Base-by-base conservation (phyloP, 495 filamentous ascomycete genomes). In the Poronia punctata region DNA sequence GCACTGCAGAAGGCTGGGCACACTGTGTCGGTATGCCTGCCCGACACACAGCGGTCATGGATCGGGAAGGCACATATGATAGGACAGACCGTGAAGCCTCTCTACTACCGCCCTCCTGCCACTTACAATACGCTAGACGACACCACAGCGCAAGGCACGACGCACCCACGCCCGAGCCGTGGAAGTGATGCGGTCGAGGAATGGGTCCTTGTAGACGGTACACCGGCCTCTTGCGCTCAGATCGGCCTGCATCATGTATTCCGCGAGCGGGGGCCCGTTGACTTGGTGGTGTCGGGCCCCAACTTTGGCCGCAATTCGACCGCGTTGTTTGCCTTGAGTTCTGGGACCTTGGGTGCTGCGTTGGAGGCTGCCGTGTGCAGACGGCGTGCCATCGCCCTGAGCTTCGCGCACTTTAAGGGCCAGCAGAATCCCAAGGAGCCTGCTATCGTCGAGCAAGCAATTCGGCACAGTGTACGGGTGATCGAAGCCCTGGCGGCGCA, bases 31-130 rank as follows among this genome's bases (percentile, higher is more conserved):
- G 89, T 97, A 28, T 77, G 92, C 43, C 76, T 98, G 3, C 92
- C 92, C 0, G 82, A 95, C 61, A 80, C 79, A 7, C 92, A 98
- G 63, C 82, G 89, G 33, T 93, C 86, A 38, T 98, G 92, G 92
- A 96, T 98, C 50, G 88, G 88, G 40, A 98, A 98, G 68, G 92
- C 92, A 15, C 90, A 97, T 57, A 79, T 96, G 29, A 82, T 95
- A 45, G 87, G 87, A 39, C 79, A 86, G 51, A 81, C 83, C 14
- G 76, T 94, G 27, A 85, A 82, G 43, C 87, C 89, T 3, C 80
- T 79, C n/a, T 94, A 95, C 64, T 98, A 89, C 70, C 84, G 85
- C 6, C 69, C 69, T 0, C 66, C 68, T 71, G 77, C 7, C 68
- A 74, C 38, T 71, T 79, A 58, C 23, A 45, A 54, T 10, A 65